Evolutionary conservation across 495 filamentous ascomycete genomes (phyloP), one percentile per base, ranked within the genome.

Genomic region (Tuber aestivum): DNA sequence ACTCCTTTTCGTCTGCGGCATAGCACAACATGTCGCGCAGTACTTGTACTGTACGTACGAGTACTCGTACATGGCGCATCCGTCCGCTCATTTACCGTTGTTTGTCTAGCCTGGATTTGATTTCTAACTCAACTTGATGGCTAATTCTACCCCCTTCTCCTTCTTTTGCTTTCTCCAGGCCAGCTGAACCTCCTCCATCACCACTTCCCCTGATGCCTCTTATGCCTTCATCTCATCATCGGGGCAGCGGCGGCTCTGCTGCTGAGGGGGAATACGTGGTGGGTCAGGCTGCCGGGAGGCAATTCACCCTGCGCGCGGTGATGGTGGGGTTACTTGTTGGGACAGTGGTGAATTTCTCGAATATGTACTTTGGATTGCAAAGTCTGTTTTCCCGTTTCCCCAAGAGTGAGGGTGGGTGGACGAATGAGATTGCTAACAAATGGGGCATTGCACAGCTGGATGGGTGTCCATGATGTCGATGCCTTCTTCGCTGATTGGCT

Each of bases 321-420:
- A 81, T 90, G 41, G 93, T 93, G 72, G 95, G 95, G 48, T 85
- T 98, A 10, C 84, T 88, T 5, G 95, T 98, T 75, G 95, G 95
- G 41, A 87, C 94, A 3, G 86, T 98, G 65, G 97, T 81, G 76
- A 94, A 92, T 78, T 97, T 97, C 85, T 95, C 92, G 40, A 98
- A 98, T 84, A 97, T 93, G 87, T 99, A 97, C 83, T 99, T 98
- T 81, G 96, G 96, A 20, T 87, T 99, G 40, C 96, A 99, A 84
- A 97, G 82, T 81, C 50, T 81, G 82, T 77, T 71, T 38, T 50
- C 65, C 38, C 37, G 10, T 41, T 69, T 48, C 20, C 45, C n/a
- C 5, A 8, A 27, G 56, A 65, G 56, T 32, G 56, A 32, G 32
- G 27, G 27, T 35, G 4, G 56, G 74, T 65, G 68, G 3, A 71